phyloP scores from a whole-genome alignment of 2,329 filamentous ascomycete genomes.

The Fusarium verrucosum region DNA sequence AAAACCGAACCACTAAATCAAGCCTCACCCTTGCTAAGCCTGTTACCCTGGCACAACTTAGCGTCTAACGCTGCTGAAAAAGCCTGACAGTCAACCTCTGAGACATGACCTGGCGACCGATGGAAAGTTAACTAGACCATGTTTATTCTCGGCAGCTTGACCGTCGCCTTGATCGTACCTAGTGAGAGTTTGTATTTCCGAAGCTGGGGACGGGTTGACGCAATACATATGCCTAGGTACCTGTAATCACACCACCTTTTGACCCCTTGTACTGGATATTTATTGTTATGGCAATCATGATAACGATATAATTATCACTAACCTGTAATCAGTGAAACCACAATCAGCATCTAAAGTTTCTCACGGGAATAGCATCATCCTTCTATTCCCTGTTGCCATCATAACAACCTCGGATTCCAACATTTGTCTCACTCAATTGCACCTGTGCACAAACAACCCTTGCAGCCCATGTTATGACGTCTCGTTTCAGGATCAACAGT shows the following conservation, averaged over 20 bases:
- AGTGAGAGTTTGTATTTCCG: conserved; percentile 3
- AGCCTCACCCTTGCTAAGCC: conserved; percentile 20
- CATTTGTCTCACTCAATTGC: conserved; percentile 14
- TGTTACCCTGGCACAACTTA: conserved; percentile 17
- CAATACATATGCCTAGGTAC: neutral
- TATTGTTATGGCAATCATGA: neutral
- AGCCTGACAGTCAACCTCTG: conserved; percentile 20
- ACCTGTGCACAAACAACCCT: conserved; percentile 6
- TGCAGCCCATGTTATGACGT: conserved; percentile 30
- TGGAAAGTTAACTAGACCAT: conserved; percentile 5
- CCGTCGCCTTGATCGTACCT: conserved; percentile 1
- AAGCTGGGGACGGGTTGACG: neutral
- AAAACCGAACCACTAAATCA: conserved; percentile 12
- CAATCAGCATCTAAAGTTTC: neutral
- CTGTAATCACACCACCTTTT: neutral
- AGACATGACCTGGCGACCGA: conserved; percentile 34
- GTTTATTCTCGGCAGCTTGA: conserved; percentile 1
- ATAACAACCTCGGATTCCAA: conserved; percentile 28
- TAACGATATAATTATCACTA: neutral
- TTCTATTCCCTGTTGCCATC: conserved; percentile 25
- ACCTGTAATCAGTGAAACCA: too few relatives aligned
- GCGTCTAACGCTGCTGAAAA: conserved; percentile 18
- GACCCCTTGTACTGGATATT: too few relatives aligned
- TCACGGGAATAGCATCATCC: conserved; percentile 7
- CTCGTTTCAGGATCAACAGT: conserved; percentile 33